Evolutionary conservation across 2,329 filamentous ascomycete genomes (phyloP).

Genomic region (Chrysosporium queenslandicum): DNA sequence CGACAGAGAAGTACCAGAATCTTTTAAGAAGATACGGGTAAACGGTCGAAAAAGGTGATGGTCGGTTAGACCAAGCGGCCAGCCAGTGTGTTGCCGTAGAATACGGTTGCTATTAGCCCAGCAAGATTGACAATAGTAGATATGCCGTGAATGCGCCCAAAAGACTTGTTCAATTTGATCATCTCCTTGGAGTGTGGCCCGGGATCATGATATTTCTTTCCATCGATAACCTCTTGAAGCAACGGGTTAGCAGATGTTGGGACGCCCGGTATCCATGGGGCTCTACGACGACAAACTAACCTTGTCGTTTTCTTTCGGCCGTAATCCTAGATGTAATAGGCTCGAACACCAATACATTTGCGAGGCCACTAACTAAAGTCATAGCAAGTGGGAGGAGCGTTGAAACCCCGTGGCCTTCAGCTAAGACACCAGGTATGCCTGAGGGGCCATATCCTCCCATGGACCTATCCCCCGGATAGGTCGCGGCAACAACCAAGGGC

Average conservation of each 20-base stretch:
- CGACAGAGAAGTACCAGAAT: neutral
- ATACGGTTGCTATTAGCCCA: conserved; percentile 58
- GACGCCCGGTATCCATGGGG: neutral
- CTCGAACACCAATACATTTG: conserved; percentile 62
- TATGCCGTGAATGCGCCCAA: conserved; percentile 68
- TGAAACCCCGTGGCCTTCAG: conserved; percentile 50
- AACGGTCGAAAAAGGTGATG: neutral
- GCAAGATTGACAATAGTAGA: conserved; percentile 70
- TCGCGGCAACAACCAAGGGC: conserved; percentile 63
- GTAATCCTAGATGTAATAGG: conserved; percentile 68
- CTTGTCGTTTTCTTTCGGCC: conserved; percentile 66
- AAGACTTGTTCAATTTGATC: conserved; percentile 65
- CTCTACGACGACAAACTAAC: conserved; percentile 38
- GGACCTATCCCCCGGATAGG: conserved; percentile 57
- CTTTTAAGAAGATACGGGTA: neutral
- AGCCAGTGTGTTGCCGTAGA: conserved; percentile 68
- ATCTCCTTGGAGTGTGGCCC: conserved; percentile 77
- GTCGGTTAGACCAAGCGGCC: conserved; percentile 45
- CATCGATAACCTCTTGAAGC: conserved; percentile 63
- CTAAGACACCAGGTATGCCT: conserved; percentile 48
- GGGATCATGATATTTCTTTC: conserved; percentile 73
- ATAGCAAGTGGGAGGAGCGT: conserved; percentile 59
- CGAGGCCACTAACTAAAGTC: conserved; percentile 59
- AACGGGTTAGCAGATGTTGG: neutral
- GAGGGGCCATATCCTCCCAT: conserved; percentile 29